Evolutionary conservation across 2,329 filamentous ascomycete species (phyloP), one percentile per base, ranked within the genome.

Genomic region (Hypoxylon sp.): DNA sequence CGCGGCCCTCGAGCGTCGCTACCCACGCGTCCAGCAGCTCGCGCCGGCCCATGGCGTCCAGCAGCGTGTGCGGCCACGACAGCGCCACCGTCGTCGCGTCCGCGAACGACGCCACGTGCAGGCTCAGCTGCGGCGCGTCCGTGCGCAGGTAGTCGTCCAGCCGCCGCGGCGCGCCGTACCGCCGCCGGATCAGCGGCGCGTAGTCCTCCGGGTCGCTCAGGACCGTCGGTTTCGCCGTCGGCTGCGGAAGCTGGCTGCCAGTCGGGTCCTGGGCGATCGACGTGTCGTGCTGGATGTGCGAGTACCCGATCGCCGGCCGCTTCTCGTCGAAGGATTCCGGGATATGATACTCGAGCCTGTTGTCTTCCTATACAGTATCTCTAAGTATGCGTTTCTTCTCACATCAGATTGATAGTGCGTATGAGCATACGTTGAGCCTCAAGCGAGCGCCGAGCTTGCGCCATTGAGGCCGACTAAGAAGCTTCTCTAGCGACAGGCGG

Each of bases 31-130:
- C 62, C 2, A 83, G 60, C 6, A 85, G 68, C 1, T 70, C 74
- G 2, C 69, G 63, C 23, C 73, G 72, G 3, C 79, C 81, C 61
- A 80, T 72, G 2, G 72, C 78, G 58, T 84, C 82, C 55, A 77
- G 76, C 4, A 82, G 66, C 0, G 75, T 77, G 65, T 85, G 83
- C 1, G 78, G 75, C 70, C 75, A 82, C 1, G 71, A 70, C 0
- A 84, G 59, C 0, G 74, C 72, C 1, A 85, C 70, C 0, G 84
- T 65, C 0, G 82, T 85, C 0, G 79, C 78, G 53, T 85, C 78
- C 2, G 63, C 66, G 64, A 85, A 84, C 0, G 75, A 75, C 3
- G 77, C 75, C 37, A 84, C 70, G 58, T 81, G 79, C 3, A 84
- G 68, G 3, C 74, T 74, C 3, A 84, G 65, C 63, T 79, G 77